Conservation (phyloP, 148 eudicot species). For the Diospyros kaki region DNA sequence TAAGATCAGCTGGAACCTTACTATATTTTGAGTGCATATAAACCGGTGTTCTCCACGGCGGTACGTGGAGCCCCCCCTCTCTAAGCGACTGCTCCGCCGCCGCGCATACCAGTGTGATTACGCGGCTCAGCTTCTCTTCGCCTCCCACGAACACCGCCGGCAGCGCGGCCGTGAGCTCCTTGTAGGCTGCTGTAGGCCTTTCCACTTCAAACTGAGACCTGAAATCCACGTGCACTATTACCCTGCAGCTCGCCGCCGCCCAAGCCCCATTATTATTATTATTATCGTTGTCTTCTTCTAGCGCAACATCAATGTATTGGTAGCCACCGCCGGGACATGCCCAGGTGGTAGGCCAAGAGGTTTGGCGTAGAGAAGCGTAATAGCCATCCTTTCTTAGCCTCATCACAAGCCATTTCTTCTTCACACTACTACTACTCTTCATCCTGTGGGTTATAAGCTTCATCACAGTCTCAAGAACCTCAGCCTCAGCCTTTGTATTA, state of each 20-base stretch:
- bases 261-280: constrained; percentile 12
- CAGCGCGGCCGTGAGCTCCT: constrained; percentile 28
- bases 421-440: constrained; percentile 21
- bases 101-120: constrained; percentile 32
- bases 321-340: constrained; percentile 47
- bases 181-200: constrained; percentile 46
- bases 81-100: constrained; percentile 50
- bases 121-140: constrained; percentile 27
- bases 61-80: constrained; percentile 46
- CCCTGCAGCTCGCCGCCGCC: no score
- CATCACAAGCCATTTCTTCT: constrained; percentile 40
- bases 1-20: no score
- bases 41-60: constrained; percentile 53
- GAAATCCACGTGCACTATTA: constrained; percentile 57
- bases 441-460: constrained; percentile 28
- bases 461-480: constrained; percentile 23
- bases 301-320: constrained; percentile 42
- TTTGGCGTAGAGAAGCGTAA: constrained; percentile 43
- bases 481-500: constrained; percentile 27
- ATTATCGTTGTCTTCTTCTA: constrained; percentile 9
- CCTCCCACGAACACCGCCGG: constrained; percentile 50
- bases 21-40: constrained; percentile 50
- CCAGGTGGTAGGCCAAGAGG: constrained; percentile 46
- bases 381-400: constrained; percentile 38
- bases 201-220: constrained; percentile 59